phyloP scores from a whole-genome alignment of 2,329 filamentous ascomycete species.

The Talaromyces sp. region DNA sequence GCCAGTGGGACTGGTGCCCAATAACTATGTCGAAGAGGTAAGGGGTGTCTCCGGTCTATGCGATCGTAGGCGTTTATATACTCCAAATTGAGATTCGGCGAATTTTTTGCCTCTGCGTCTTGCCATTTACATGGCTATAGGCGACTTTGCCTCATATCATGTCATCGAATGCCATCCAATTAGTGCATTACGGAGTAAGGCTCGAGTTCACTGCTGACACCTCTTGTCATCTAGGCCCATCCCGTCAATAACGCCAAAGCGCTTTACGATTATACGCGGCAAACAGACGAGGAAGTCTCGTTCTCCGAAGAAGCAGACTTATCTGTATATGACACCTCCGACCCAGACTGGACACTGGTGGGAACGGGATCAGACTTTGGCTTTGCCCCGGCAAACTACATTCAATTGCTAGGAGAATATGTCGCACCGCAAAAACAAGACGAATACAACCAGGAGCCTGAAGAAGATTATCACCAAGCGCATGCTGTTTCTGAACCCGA shows the following conservation, averaged over 20 bases:
- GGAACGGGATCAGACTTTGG: conserved; percentile 80
- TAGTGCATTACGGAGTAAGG: too few species aligned
- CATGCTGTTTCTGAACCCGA: conserved; percentile 17
- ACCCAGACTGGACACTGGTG: conserved; percentile 95
- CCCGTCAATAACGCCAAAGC: conserved; percentile 70
- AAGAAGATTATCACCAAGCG: conserved; percentile 26
- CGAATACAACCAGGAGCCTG: conserved; percentile 34
- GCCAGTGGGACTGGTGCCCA: conserved; percentile 82
- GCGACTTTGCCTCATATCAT: background rate
- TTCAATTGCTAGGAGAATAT: conserved; percentile 58
- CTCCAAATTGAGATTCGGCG: background rate
- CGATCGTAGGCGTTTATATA: background rate
- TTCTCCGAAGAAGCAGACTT: conserved; percentile 84
- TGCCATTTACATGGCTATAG: background rate
- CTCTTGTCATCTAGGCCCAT: conserved; percentile 48
- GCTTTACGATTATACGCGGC: conserved; percentile 96
- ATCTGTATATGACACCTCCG: conserved; percentile 80
- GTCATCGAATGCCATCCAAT: background rate
- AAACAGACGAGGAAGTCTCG: conserved; percentile 96
- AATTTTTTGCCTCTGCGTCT: background rate
- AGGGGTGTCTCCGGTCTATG: conserved; percentile 24
- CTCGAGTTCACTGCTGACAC: background rate
- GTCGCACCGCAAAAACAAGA: conserved; percentile 10
- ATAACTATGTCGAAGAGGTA: conserved; percentile 94
- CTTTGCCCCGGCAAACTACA: conserved; percentile 94